Percentiles rank a stretch among this genome's conserved stretches.
Conservation (phyloP, 2,329 filamentous ascomycete species). For the Fusarium sambucinum region DNA sequence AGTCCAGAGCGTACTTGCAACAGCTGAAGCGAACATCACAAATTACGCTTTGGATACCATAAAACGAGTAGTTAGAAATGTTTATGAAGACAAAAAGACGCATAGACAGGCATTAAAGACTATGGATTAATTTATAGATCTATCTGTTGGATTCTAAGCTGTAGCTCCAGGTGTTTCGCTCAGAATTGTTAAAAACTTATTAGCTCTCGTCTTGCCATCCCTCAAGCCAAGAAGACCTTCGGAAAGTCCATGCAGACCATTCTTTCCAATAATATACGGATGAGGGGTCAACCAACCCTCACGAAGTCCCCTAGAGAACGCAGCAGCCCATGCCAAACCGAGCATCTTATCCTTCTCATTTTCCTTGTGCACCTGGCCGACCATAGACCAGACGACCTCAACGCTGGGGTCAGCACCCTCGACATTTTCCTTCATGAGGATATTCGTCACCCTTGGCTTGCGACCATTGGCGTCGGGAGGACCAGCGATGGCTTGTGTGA, state of each 20-base stretch:
- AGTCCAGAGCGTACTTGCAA: conserved; percentile 22
- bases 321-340: not conserved
- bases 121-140: not conserved
- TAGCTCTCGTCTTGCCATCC: not conserved
- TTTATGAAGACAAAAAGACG: conserved; percentile 28
- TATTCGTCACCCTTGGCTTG: conserved; percentile 13
- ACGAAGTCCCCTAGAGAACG: conserved; percentile 12
- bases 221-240: not conserved
- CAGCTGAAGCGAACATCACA: conserved; percentile 22
- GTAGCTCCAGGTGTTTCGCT: conserved; percentile 3
- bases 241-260: not conserved
- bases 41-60: conserved; percentile 35
- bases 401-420: conserved; percentile 6
- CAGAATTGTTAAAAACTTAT: conserved; percentile 18
- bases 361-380: not conserved
- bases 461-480: not conserved
- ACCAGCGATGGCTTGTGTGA: conserved; percentile 1
- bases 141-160: not conserved
- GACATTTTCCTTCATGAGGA: not conserved
- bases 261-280: conserved; percentile 18
- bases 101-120: not conserved
- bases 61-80: conserved; percentile 18
- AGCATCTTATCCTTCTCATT: conserved; percentile 11
- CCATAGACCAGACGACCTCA: not conserved
- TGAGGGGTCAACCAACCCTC: conserved; percentile 37